Percentiles rank a stretch among this genome's conserved stretches.
Conservation (phyloP, 164 flowering plant genomes). For the Tinospora cordifolia region DNA sequence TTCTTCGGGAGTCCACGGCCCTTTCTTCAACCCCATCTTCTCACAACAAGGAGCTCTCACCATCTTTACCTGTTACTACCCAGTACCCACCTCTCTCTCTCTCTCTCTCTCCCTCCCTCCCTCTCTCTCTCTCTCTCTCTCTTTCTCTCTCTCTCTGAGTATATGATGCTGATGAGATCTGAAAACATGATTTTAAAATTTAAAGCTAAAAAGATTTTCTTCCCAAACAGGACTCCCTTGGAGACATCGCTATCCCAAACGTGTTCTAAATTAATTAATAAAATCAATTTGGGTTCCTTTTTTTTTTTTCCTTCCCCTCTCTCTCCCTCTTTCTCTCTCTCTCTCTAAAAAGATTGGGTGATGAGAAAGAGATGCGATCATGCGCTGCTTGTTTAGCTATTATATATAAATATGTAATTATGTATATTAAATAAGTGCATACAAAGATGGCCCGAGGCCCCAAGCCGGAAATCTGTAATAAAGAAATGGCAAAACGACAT, state of each 20-base stretch:
- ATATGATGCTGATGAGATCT: background rate
- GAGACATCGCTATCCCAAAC: background rate
- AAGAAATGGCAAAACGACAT: background rate
- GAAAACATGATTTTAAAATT: background rate
- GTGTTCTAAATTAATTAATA: background rate
- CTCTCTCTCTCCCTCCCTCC: background rate
- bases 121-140: constrained; percentile 1
- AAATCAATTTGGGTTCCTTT: too few species aligned
- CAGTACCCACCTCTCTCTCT: too few species aligned
- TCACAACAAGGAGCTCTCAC: constrained; percentile 67
- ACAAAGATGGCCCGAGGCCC: background rate
- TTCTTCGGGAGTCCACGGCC: constrained; percentile 71
- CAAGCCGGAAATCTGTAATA: background rate
- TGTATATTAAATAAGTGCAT: background rate
- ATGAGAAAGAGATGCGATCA: background rate
- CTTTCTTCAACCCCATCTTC: constrained; percentile 67
- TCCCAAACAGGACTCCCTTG: background rate
- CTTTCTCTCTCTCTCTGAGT: background rate
- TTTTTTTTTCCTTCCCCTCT: too few species aligned
- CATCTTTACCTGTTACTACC: constrained; percentile 38
- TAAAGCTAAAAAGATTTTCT: background rate
- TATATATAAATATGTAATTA: too few species aligned
- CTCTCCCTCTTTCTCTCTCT: too few species aligned
- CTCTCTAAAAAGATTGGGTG: background rate
- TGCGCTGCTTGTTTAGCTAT: background rate